Evolutionary conservation across 495 filamentous ascomycete genomes (phyloP).

Genomic region (Podospora anserina): DNA sequence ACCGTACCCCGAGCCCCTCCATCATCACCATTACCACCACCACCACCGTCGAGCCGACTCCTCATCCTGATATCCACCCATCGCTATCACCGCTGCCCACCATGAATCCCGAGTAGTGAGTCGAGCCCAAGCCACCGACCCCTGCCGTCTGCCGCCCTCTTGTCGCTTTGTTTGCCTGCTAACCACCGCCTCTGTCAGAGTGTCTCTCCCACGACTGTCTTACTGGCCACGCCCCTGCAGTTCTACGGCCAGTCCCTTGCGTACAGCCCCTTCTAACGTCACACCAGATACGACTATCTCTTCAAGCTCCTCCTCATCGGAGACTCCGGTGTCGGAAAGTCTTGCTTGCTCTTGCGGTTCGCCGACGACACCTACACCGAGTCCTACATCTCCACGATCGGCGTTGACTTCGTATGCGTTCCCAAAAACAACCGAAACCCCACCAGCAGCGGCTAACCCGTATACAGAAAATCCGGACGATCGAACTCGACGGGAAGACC

Average conservation of each 20-base stretch:
- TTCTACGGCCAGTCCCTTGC: not conserved
- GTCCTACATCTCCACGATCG: constrained; percentile 99
- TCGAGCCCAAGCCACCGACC: constrained; percentile 29
- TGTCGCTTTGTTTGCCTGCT: constrained; percentile 22
- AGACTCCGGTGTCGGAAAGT: constrained; percentile 99
- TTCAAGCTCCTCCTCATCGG: constrained; percentile 99
- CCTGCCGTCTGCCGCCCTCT: constrained; percentile 17
- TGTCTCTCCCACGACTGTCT: constrained; percentile 21
- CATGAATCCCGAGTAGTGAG: constrained; percentile 97
- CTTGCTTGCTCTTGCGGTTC: constrained; percentile 93
- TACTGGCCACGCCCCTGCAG: constrained; percentile 11
- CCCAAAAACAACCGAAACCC: not conserved
- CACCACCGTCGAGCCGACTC: constrained; percentile 2
- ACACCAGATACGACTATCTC: constrained; percentile 94
- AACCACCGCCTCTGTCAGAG: constrained; percentile 27
- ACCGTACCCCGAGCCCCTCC: constrained; percentile 16
- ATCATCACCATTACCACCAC: constrained; percentile 15
- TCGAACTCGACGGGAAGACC: constrained; percentile 98
- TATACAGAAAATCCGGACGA: constrained; percentile 95
- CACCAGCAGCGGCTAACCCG: constrained; percentile 29
- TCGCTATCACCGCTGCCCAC: constrained; percentile 37
- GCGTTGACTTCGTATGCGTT: constrained; percentile 89
- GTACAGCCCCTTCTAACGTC: constrained; percentile 11
- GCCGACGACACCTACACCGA: constrained; percentile 99
- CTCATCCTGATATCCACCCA: constrained; percentile 4